Conservation (phyloP, 192 early-diverging fungal species). For the Coemansia sp. region DNA sequence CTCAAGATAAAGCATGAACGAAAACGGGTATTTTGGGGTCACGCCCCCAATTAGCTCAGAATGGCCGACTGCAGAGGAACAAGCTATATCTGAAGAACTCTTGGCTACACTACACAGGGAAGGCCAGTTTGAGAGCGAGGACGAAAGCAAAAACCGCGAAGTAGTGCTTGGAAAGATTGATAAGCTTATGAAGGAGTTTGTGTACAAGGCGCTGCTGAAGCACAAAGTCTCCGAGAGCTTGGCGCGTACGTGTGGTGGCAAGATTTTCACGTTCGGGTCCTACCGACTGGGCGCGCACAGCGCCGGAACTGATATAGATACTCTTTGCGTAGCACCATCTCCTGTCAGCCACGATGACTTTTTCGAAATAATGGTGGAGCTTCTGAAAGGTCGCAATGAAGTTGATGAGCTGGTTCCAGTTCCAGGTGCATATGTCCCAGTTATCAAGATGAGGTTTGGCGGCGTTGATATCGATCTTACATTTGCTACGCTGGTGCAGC, state of each 20-base stretch:
- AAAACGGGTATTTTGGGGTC: slow-evolving; percentile 63
- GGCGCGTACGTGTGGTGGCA: slow-evolving; percentile 87
- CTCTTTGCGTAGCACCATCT: slow-evolving; percentile 89
- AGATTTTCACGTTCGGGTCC: slow-evolving; percentile 97
- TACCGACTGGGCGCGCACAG: slow-evolving; percentile 95
- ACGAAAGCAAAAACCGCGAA: slow-evolving; percentile 81
- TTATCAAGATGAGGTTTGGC: slow-evolving; percentile 92
- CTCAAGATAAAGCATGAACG: neutral
- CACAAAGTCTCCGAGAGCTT: slow-evolving; percentile 76
- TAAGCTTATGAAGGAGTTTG: slow-evolving; percentile 89
- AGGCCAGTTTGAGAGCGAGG: slow-evolving; percentile 84
- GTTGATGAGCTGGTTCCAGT: slow-evolving; percentile 86
- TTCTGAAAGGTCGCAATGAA: slow-evolving; percentile 79
- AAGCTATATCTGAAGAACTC: slow-evolving; percentile 68
- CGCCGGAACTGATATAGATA: slow-evolving; percentile 97
- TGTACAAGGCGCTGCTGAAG: slow-evolving; percentile 72
- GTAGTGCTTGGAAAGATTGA: slow-evolving; percentile 84
- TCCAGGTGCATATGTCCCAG: slow-evolving; percentile 89
- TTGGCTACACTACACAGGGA: slow-evolving; percentile 68
- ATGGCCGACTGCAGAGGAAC: slow-evolving; percentile 65
- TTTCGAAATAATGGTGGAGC: slow-evolving; percentile 83
- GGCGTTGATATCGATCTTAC: slow-evolving; percentile 93
- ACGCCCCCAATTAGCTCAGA: slow-evolving; percentile 74
- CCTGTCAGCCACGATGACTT: slow-evolving; percentile 92
- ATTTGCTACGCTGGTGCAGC: slow-evolving; percentile 75